Conservation (phyloP, 257 asterid species). For the Solanum tacnaense region DNA sequence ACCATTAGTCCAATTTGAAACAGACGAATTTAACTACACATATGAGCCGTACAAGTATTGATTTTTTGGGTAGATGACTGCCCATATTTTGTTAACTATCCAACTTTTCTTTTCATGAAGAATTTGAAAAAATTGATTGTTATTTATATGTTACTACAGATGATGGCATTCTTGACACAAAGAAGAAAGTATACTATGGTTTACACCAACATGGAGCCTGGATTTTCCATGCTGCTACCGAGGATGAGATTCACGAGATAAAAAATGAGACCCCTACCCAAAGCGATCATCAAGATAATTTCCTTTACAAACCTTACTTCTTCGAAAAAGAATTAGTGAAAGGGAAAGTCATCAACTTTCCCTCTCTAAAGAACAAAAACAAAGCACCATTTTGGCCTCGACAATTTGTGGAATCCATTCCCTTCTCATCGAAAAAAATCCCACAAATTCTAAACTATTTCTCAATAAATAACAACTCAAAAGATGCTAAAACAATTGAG, state of each 20-base stretch:
- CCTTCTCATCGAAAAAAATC: conserved; percentile 4
- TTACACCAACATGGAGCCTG: background rate
- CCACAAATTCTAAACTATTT: conserved; percentile 3
- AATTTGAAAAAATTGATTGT: background rate
- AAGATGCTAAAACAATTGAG: conserved; percentile 1
- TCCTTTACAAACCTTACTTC: conserved; percentile 2
- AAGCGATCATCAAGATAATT: background rate
- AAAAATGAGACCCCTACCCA: background rate
- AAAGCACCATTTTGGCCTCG: conserved; percentile 14
- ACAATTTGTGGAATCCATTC: conserved; percentile 4
- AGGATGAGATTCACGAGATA: background rate
- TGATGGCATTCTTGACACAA: background rate
- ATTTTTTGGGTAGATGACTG: background rate
- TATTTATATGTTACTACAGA: background rate
- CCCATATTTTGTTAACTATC: background rate
- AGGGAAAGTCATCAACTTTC: conserved; percentile 3
- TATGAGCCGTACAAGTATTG: background rate
- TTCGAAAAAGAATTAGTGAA: background rate
- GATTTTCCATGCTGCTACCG: background rate
- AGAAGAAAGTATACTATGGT: background rate
- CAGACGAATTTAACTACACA: background rate
- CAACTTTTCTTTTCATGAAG: background rate
- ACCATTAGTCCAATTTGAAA: background rate
- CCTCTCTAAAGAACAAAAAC: background rate
- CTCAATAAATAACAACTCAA: background rate